Conservation (phyloP, 345 rosid genomes). For the Salix brachista region DNA sequence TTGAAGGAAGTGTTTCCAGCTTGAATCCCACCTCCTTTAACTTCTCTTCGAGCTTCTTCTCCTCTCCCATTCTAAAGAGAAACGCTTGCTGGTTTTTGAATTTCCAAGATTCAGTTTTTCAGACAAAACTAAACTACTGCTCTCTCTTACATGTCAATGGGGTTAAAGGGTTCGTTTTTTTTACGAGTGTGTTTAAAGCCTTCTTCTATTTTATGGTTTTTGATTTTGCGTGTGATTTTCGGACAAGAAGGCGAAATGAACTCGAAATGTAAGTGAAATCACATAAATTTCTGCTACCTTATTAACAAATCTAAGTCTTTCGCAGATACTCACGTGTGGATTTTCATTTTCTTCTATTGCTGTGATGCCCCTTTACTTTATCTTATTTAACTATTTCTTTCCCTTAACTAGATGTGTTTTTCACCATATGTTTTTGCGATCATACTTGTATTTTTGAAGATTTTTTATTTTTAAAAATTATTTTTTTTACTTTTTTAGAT, state of each 20-base stretch:
- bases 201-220: neutral
- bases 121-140: neutral
- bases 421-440: neutral
- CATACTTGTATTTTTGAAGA: too few species aligned
- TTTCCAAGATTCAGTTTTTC: neutral
- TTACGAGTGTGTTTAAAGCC: neutral
- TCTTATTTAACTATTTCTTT: neutral
- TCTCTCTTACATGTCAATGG: constrained; percentile 13
- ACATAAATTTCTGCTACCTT: constrained; percentile 6
- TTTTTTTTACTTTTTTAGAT: too few species aligned
- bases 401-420: neutral
- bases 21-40: constrained; percentile 84
- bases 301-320: constrained; percentile 3
- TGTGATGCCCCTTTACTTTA: neutral
- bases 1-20: constrained; percentile 64
- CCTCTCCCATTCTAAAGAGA: constrained; percentile 25
- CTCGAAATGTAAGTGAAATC: constrained; percentile 30
- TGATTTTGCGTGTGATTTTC: constrained; percentile 20
- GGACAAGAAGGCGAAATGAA: constrained; percentile 36
- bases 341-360: neutral
- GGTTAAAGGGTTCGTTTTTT: neutral
- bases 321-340: neutral
- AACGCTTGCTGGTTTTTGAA: neutral
- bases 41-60: constrained; percentile 57
- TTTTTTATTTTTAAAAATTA: too few species aligned